phyloP scores from a whole-genome alignment of 2,329 filamentous ascomycete genomes.

The Arthrobotrys conoides region DNA sequence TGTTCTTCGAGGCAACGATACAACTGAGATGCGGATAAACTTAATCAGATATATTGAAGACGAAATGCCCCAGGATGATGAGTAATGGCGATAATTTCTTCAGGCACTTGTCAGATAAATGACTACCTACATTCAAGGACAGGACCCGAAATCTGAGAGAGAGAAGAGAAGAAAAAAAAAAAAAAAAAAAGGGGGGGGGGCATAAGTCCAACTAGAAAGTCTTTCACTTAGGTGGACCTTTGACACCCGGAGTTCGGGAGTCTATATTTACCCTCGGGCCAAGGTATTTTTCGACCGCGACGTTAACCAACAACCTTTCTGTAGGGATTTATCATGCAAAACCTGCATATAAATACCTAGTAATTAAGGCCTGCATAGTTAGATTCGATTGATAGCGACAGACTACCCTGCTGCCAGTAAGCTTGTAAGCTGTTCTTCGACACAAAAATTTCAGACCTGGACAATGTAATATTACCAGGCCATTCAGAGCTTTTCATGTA shows the following conservation, averaged over 20 bases:
- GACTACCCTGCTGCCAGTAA: no score
- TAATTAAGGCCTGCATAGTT: no score
- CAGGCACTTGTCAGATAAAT: not conserved
- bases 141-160: not conserved
- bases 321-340: not conserved
- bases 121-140: not conserved
- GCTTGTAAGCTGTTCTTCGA: no score
- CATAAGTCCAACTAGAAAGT: not conserved
- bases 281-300: not conserved
- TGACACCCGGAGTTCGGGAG: conserved; percentile 14
- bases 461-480: no score
- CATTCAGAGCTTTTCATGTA: no score
- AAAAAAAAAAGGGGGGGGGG: no score
- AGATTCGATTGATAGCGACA: no score
- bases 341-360: not conserved
- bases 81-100: conserved; percentile 71
- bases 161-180: no score
- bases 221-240: not conserved
- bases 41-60: conserved; percentile 96
- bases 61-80: conserved; percentile 95
- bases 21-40: conserved; percentile 95
- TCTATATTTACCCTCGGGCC: not conserved
- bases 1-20: conserved; percentile 90
- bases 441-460: no score
- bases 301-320: not conserved